Evolutionary conservation across 805 yeast species (phyloP).

Genomic region (Zygosaccharomyces gambellarensis): DNA sequence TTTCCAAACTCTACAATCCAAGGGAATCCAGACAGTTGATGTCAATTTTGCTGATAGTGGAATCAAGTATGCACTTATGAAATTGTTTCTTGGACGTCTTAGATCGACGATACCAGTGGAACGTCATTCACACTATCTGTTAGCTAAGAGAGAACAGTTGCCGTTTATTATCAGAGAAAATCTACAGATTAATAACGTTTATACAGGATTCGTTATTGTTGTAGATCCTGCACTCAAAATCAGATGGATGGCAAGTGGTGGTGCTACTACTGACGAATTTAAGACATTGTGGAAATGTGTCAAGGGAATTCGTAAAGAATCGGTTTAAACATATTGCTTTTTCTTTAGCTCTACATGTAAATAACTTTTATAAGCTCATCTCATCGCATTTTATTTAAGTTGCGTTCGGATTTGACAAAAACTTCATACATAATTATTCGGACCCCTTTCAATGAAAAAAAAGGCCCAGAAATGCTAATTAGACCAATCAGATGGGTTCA

Average conservation of each 20-base stretch:
- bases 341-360: neutral
- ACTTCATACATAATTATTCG: neutral
- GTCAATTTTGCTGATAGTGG: constrained; percentile 69
- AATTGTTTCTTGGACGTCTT: constrained; percentile 44
- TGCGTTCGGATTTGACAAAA: constrained; percentile 1
- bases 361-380: neutral
- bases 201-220: constrained; percentile 78
- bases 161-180: constrained; percentile 53
- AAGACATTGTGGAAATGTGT: constrained; percentile 62
- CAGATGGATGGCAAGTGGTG: constrained; percentile 91
- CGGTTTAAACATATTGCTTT: neutral
- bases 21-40: constrained; percentile 62
- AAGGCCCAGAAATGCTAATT: neutral
- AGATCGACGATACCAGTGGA: constrained; percentile 42
- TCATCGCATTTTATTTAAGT: neutral
- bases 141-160: constrained; percentile 57
- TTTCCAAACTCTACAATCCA: constrained; percentile 9
- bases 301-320: constrained; percentile 52
- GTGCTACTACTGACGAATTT: constrained; percentile 62
- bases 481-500: neutral
- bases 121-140: constrained; percentile 55
- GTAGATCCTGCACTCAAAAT: constrained; percentile 70
- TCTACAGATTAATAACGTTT: constrained; percentile 64
- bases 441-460: too few species aligned
- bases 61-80: constrained; percentile 61